Conservation (phyloP, 2,329 filamentous ascomycete genomes). For the Pseudophaeomoniella oleicola region DNA sequence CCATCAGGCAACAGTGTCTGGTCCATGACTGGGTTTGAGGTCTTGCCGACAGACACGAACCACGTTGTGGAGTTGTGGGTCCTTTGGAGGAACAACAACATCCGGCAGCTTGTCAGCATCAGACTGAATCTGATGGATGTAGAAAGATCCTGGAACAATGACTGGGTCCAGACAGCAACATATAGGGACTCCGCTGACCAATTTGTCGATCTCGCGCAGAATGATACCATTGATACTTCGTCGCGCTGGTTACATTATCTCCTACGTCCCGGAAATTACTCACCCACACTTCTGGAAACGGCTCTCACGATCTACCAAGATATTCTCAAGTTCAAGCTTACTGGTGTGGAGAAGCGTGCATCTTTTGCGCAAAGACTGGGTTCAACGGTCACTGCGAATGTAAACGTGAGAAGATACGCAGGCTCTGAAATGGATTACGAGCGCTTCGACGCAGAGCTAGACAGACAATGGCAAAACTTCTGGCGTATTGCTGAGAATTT, state of each 20-base stretch:
- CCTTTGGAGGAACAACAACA: conserved; percentile 72
- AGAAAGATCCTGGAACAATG: conserved; percentile 44
- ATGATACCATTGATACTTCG: conserved; percentile 54
- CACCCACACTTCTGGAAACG: conserved; percentile 64
- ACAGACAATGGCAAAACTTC: conserved; percentile 79
- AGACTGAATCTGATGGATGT: conserved; percentile 56
- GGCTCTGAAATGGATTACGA: conserved; percentile 65
- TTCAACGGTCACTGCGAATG: conserved; percentile 15
- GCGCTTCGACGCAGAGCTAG: conserved; percentile 56
- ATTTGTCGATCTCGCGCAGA: conserved; percentile 43
- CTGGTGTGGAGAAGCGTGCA: conserved; percentile 19
- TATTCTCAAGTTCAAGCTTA: conserved; percentile 24
- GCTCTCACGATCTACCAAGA: conserved; percentile 70
- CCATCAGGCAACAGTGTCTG: conserved; percentile 58
- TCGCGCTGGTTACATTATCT: conserved; percentile 81
- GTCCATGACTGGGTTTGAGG: conserved; percentile 64
- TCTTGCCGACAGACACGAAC: conserved; percentile 35
- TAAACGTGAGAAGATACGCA: conserved; percentile 56
- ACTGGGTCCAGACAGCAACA: conserved; percentile 56
- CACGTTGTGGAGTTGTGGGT: conserved; percentile 53
- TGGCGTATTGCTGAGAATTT: conserved; percentile 75
- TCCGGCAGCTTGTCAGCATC: conserved; percentile 59
- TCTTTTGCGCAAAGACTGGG: conserved; percentile 20
- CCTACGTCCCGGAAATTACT: conserved; percentile 70
- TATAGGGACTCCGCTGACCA: conserved; percentile 40